Evolutionary conservation across 495 filamentous ascomycete genomes (phyloP), one percentile per base, ranked within the genome.

Genomic region (Hapsidospora chrysogenum): DNA sequence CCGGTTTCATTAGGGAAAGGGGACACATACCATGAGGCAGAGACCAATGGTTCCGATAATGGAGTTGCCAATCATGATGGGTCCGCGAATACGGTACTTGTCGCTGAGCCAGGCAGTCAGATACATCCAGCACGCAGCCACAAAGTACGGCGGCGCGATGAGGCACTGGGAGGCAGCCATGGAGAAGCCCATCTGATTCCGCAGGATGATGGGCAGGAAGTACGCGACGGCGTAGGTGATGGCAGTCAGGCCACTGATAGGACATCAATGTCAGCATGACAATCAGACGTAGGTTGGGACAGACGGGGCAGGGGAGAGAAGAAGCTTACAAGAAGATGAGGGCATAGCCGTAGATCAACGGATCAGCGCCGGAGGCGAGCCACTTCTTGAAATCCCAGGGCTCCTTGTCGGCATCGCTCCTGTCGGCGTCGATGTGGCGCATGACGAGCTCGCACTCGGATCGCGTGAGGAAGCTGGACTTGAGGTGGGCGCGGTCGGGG

Each of bases 191-290:
- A 80, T 64, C 3, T 54, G 50, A 6, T 6, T 11, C 10, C 50
- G 36, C 9, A 78, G 63, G 44, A 78, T 78, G 38, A 76, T 70
- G 5, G 74, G 73, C 13, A 78, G 51, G 56, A 78, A 80, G 45
- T 73, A 77, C 7, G 69, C 70, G 18, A 76, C 62, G 13, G 71
- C 64, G 42, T 76, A 76, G 15, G 68, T 60, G 32, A 66, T 54
- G 4, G 69, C 72, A 6, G 69, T 72, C n/a, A 58, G 50, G 33
- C 54, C 6, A 26, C 23, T 26, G 23, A 6, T n/a, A n/a, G n/a
- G n/a, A n/a, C n/a, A n/a, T n/a, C n/a, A n/a, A n/a, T n/a, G n/a
- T n/a, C n/a, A n/a, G n/a, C n/a, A n/a, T n/a, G n/a, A n/a, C n/a
- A n/a, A n/a, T n/a, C n/a, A n/a, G n/a, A n/a, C n/a, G n/a, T n/a